A percentile compares a stretch with the other conserved stretches of the same genome.
Conservation (phyloP, 805 yeast genomes). For the Groenewaldozyma salmanticensis region DNA sequence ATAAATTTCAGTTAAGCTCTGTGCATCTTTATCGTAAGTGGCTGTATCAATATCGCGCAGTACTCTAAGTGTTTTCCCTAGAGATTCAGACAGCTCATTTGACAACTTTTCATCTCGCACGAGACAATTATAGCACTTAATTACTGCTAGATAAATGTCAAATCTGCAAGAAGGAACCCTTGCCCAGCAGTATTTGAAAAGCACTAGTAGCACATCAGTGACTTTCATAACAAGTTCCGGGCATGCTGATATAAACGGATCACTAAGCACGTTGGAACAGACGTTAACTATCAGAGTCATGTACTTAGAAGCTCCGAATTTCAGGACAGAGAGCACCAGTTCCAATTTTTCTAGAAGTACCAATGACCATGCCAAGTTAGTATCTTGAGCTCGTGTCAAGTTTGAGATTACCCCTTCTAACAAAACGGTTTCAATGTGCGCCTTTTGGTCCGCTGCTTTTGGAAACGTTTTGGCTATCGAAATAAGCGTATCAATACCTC, state of each 20-base stretch:
- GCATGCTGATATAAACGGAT: constrained; percentile 22
- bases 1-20: too few relatives aligned
- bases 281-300: constrained; percentile 16
- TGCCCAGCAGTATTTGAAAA: constrained; percentile 18
- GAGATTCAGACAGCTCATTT: not conserved
- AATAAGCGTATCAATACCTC: constrained; percentile 36
- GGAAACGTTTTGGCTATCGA: constrained; percentile 25
- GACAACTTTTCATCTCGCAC: constrained; percentile 4
- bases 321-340: constrained; percentile 11
- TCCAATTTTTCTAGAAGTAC: constrained; percentile 11
- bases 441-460: not conserved
- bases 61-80: not conserved
- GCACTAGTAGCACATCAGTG: constrained; percentile 9
- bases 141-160: constrained; percentile 20
- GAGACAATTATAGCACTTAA: constrained; percentile 13
- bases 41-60: not conserved
- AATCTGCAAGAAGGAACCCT: constrained; percentile 20
- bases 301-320: constrained; percentile 18
- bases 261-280: constrained; percentile 19
- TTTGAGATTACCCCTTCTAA: constrained; percentile 22
- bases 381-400: constrained; percentile 16
- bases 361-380: constrained; percentile 14
- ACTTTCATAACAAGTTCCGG: constrained; percentile 14
- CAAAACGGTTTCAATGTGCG: constrained; percentile 22
- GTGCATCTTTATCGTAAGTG: not conserved